Percentiles rank a stretch among this genome's conserved stretches.
Evolutionary conservation across 768 basidiomycete genomes (phyloP).

Genomic region (Trichaptum fuscoviolaceum): DNA sequence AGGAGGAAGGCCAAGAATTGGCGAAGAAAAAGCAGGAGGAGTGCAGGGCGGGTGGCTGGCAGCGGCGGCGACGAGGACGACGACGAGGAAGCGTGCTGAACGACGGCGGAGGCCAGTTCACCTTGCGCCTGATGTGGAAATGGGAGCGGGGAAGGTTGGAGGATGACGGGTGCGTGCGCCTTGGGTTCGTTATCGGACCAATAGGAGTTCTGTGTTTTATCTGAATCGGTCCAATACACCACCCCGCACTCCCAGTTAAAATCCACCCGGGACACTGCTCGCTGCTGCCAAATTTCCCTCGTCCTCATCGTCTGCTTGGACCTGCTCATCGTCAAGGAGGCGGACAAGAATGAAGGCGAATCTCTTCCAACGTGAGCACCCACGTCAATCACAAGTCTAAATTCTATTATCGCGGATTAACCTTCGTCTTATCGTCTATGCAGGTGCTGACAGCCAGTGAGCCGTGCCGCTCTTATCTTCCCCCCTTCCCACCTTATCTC

Average conservation of each 20-base stretch:
- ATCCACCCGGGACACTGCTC: background rate
- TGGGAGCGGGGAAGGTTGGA: background rate
- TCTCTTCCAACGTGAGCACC: background rate
- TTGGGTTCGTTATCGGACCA: slow-evolving; percentile 3
- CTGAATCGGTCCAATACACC: background rate
- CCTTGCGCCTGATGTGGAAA: too few species aligned
- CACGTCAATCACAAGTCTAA: background rate
- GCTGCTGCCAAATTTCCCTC: background rate
- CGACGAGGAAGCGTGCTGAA: background rate
- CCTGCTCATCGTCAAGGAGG: background rate
- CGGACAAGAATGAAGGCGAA: background rate
- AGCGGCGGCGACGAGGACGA: background rate
- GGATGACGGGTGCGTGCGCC: background rate
- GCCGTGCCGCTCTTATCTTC: background rate
- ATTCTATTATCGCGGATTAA: background rate
- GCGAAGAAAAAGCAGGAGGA: background rate
- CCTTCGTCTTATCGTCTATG: background rate
- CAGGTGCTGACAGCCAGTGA: background rate
- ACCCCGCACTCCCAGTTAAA: background rate
- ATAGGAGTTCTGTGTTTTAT: background rate
- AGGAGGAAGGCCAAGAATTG: background rate
- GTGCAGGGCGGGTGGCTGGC: background rate
- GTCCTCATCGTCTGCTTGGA: background rate
- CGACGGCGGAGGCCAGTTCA: too few species aligned
- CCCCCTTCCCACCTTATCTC: background rate